Percentiles rank a stretch among this genome's conserved stretches.
Conservation (phyloP, 2,329 filamentous ascomycete genomes). For the Hymenoscyphus infarciens region DNA sequence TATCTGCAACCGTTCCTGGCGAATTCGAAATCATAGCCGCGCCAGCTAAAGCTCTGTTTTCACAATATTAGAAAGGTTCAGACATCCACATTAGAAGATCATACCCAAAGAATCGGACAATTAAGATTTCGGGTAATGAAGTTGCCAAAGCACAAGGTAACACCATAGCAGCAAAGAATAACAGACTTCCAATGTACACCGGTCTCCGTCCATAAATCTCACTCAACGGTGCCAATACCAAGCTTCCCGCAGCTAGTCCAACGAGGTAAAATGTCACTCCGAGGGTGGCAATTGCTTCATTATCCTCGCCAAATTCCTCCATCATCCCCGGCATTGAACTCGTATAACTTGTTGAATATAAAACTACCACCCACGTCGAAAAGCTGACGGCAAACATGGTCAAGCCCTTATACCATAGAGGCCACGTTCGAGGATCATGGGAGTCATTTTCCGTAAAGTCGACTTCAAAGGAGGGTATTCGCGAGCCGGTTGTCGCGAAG, state of each 20-base stretch:
- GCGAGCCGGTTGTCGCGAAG: slow-evolving; percentile 42
- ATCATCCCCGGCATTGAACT: slow-evolving; percentile 67
- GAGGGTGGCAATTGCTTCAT: slow-evolving; percentile 61
- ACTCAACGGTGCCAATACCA: slow-evolving; percentile 70
- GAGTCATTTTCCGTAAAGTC: slow-evolving; percentile 63
- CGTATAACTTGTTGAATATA: slow-evolving; percentile 79
- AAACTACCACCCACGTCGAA: slow-evolving; percentile 45
- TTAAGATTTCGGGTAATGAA: slow-evolving; percentile 64
- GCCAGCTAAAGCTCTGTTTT: slow-evolving; percentile 58
- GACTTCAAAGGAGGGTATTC: slow-evolving; percentile 64
- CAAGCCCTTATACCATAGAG: slow-evolving; percentile 43
- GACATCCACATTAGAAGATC: slow-evolving; percentile 25
- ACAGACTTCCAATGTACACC: slow-evolving; percentile 67
- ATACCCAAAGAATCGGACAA: slow-evolving; percentile 69
- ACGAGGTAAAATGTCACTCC: slow-evolving; percentile 77
- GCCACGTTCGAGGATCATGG: slow-evolving; percentile 67
- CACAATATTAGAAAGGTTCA: not conserved
- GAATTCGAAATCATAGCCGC: slow-evolving; percentile 80
- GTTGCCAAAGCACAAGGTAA: slow-evolving; percentile 69
- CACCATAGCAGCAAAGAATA: slow-evolving; percentile 63
- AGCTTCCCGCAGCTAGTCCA: slow-evolving; percentile 67
- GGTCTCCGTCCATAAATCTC: slow-evolving; percentile 65
- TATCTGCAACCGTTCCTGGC: slow-evolving; percentile 78
- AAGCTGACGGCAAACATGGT: slow-evolving; percentile 38
- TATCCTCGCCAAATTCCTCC: slow-evolving; percentile 57